These are phyloP conservation scores for Capsella rubella DNA, from an alignment of 441 rosid genomes.

Conservation along the genomic window DNA sequence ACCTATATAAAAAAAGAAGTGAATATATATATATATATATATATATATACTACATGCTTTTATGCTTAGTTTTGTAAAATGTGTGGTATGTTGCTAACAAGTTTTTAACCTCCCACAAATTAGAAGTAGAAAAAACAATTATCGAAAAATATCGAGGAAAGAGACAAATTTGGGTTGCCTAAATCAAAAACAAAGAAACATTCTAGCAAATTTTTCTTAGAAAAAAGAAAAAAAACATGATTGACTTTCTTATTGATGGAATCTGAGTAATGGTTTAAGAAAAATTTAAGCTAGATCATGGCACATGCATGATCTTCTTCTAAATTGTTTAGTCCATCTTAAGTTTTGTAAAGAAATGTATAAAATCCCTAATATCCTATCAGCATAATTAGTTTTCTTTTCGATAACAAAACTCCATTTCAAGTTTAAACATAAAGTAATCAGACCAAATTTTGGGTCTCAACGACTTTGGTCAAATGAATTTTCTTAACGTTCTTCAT, in stretches of 20 bases:
- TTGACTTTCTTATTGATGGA: conserved; percentile 43
- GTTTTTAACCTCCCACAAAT: too few species aligned
- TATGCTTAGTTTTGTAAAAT: too few species aligned
- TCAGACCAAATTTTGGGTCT: conserved; percentile 1
- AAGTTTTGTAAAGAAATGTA: background rate
- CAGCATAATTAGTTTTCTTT: conserved; percentile 4
- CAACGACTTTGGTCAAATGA: conserved; percentile 35
- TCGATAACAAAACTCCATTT: conserved; percentile 12
- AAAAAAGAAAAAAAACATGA: conserved; percentile 14
- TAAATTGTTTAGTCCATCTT: conserved; percentile 29
- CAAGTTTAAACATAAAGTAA: conserved; percentile 11
- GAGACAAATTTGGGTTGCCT: conserved; percentile 12
- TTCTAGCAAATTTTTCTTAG: background rate
- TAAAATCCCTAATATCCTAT: background rate
- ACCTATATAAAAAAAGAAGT: background rate
- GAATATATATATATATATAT: too few species aligned
- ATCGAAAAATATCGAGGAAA: too few species aligned
- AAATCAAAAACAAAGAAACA: background rate
- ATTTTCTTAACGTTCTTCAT: background rate
- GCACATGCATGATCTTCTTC: conserved; percentile 44
- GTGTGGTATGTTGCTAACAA: too few species aligned
- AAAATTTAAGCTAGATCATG: conserved; percentile 43
- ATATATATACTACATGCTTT: background rate
- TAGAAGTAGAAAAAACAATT: too few species aligned
- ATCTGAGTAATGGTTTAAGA: conserved; percentile 36